Percentiles rank a stretch among this genome's conserved stretches.
These are phyloP conservation scores for Candida palmyrensis DNA, from an alignment of 805 yeast genomes.

Conservation along the genomic window DNA sequence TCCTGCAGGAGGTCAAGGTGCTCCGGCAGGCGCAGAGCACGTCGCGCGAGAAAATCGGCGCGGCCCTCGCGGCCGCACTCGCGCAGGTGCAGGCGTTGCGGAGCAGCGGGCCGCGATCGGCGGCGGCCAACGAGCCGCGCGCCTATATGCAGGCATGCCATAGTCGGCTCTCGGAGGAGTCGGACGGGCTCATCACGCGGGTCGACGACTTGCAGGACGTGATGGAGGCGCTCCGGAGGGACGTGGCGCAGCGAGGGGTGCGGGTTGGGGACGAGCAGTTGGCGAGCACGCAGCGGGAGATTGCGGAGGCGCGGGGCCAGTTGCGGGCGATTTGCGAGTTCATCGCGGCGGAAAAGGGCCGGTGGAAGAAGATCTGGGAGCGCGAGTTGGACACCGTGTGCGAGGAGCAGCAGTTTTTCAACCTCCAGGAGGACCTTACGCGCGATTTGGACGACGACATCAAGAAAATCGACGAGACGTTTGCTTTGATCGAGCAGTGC, in stretches of 20 bases:
- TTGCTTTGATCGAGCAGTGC: slow-evolving; percentile 73
- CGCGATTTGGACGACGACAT: slow-evolving; percentile 78
- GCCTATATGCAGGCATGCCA: slow-evolving; percentile 76
- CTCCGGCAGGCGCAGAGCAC: slow-evolving; percentile 47
- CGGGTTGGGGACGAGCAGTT: slow-evolving; percentile 74
- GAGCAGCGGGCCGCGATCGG: slow-evolving; percentile 31
- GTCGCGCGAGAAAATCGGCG: slow-evolving; percentile 11
- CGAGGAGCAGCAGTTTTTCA: slow-evolving; percentile 90
- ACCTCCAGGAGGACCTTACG: slow-evolving; percentile 81
- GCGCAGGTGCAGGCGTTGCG: background rate
- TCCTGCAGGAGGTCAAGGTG: slow-evolving; percentile 41
- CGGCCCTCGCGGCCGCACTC: background rate
- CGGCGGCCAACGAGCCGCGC: slow-evolving; percentile 37
- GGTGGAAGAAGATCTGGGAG: slow-evolving; percentile 92
- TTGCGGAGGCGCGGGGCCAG: slow-evolving; percentile 49
- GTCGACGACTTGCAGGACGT: slow-evolving; percentile 91
- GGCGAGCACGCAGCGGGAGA: slow-evolving; percentile 58
- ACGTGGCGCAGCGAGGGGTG: slow-evolving; percentile 88
- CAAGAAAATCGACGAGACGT: slow-evolving; percentile 75
- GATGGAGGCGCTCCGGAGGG: slow-evolving; percentile 83
- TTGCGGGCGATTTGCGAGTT: slow-evolving; percentile 54
- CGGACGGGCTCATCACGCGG: slow-evolving; percentile 66
- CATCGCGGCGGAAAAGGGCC: slow-evolving; percentile 66
- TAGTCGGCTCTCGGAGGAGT: slow-evolving; percentile 63
- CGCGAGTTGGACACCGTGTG: slow-evolving; percentile 82